Percentiles rank a stretch among this genome's conserved stretches.
phyloP scores from a whole-genome alignment of 768 basidiomycete species.

The Lactifluus rugatus region DNA sequence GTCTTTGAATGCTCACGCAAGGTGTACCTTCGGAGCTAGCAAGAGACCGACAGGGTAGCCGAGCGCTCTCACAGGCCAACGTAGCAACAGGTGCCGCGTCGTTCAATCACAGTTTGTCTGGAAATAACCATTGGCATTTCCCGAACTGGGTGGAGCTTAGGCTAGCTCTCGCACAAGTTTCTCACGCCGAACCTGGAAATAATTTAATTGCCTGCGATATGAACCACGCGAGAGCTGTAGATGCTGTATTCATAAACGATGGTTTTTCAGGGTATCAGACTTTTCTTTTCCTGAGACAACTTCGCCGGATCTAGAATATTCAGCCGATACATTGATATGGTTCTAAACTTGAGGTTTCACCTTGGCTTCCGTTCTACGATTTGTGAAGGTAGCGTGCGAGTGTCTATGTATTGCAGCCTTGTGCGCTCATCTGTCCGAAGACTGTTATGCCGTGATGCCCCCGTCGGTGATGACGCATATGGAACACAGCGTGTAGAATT shows the following conservation, averaged over 20 bases:
- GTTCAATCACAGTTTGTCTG: background rate
- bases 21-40: background rate
- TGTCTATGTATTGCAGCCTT: background rate
- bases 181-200: background rate
- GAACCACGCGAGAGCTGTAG: background rate
- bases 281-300: background rate
- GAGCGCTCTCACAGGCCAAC: background rate
- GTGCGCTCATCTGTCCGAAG: slow-evolving; percentile 8
- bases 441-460: slow-evolving; percentile 10
- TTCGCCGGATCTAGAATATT: slow-evolving; percentile 1
- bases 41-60: background rate
- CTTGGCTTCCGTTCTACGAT: slow-evolving; percentile 10
- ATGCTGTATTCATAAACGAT: background rate
- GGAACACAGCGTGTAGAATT: background rate
- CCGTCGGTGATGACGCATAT: slow-evolving; percentile 1
- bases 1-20: background rate
- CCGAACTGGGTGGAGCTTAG: background rate
- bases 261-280: background rate
- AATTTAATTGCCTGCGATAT: background rate
- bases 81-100: background rate
- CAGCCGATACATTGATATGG: slow-evolving; percentile 7
- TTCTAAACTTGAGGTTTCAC: slow-evolving; percentile 7
- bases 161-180: background rate
- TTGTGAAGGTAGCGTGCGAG: slow-evolving; percentile 5
- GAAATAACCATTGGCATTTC: background rate